Base-by-base conservation (phyloP, 225 moss, liverwort and hornwort species). In the Bryum argenteum region DNA sequence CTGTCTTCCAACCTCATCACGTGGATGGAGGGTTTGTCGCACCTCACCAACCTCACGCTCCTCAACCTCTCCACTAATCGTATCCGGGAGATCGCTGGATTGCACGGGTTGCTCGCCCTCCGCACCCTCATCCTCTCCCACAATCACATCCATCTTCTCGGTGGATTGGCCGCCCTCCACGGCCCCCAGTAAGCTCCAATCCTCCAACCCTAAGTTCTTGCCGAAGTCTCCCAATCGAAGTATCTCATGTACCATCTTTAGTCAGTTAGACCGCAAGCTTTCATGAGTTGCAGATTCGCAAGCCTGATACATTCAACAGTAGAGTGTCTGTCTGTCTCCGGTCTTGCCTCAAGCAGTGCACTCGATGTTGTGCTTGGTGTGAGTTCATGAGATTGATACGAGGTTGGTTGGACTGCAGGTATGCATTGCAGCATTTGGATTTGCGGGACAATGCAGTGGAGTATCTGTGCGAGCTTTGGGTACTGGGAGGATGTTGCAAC, bases 21-120 rank as follows among this genome's bases (percentile, higher is more conserved):
- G 10, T 83, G 78, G 59, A 98, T 98, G 88, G 92, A 88, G 13
- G 89, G 92, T 9, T 81, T 98, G 52, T 85, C 88, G 4, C 80
- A 85, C 26, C 54, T 98, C 16, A 81, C 62, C 6, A 78, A 78
- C 2, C 86, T 98, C 0, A 66, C 14, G 54, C 66, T 84, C 58
- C 88, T 98, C 55, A 94, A 94, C 48, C 14, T 98, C 18, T 92
- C 97, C 5, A 90, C 89, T 72, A 98, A 98, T 24, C 54, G 15
- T 4, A 83, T 98, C n/a, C 71, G 63, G 8, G 90, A 92, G 59
- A 87, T 98, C 1, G 42, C 60, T 17, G 88, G 88, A 2, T 33
- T 33, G 33, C 33, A 33, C 5, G 33, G 33, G 5, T 33, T 48
- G 48, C 48, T 6, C 17, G 16, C 15, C 48, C 48, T 48, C 16